Base-by-base conservation (phyloP, 2,329 filamentous ascomycete genomes). In the Penicillium sp. region DNA sequence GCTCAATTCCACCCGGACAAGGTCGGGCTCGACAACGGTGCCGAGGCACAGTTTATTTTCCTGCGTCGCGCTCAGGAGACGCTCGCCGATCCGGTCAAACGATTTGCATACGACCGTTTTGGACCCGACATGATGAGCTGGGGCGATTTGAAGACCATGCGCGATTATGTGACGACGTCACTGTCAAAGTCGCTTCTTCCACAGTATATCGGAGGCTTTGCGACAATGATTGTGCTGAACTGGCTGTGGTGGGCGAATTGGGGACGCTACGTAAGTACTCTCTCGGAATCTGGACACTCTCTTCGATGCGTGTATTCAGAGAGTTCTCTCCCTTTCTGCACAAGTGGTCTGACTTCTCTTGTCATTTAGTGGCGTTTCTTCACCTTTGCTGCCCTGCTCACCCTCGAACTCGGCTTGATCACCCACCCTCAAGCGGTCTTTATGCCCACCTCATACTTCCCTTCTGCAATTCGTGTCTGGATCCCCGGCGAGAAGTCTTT, bases 31-130 rank as follows among this genome's bases (percentile, higher is more conserved):
- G 67, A 69, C 37, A 61, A 59, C 50, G 69, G 63, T 3, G 58
- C 62, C 9, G 75, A 79, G 47, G 59, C 63, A 61, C 78, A 84
- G 69, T 97, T 95, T 69, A 82, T 96, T 40, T 83, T 86, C 61
- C 78, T 97, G 60, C 91, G 90, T 73, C 75, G 83, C 39, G 90
- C 89, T 5, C 82, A 88, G 62, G 93, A 97, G 61, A 88, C 85
- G 0, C 80, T 96, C 12, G 72, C 82, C n/a, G 83, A 93, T 62
- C 81, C 86, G 2, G 83, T 82, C 0, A 83, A 80, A 61, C 79
- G 89, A 47, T 95, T 93, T 66, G 90, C 88, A 6, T 96, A 96
- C 70, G 89, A 95, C 65, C 83, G 89, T 41, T 90, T 95, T 66
- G 90, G 90, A 0, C 84, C 88, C 0, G 81, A 82, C 27, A 77